These are phyloP conservation scores for Fomitopsis serialis DNA, from an alignment of 768 basidiomycete genomes.

Conservation along the genomic window DNA sequence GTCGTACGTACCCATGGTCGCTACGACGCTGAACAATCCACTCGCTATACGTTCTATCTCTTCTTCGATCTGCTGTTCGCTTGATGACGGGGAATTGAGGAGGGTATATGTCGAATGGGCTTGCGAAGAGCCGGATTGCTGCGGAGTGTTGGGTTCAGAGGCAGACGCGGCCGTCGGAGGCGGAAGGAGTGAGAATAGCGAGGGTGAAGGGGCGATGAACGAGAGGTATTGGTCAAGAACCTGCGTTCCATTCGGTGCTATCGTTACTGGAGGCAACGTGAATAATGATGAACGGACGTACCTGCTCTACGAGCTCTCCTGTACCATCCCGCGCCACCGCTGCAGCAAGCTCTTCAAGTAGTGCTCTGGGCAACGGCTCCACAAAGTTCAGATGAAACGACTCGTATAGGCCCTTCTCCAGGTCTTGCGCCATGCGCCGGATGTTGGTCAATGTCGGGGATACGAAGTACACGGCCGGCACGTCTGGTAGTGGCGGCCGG, in stretches of 20 bases:
- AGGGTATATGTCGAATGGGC: constrained; percentile 70
- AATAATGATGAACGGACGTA: constrained; percentile 21
- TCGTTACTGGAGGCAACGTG: constrained; percentile 10
- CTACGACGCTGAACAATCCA: constrained; percentile 89
- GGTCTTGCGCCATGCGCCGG: constrained; percentile 87
- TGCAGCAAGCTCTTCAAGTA: constrained; percentile 91
- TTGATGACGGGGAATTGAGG: constrained; percentile 86
- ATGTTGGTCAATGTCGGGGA: constrained; percentile 85
- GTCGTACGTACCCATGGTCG: constrained; percentile 65
- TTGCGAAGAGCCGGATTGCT: constrained; percentile 27
- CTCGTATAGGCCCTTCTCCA: constrained; percentile 85
- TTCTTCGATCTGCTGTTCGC: constrained; percentile 86
- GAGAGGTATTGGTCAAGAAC: constrained; percentile 96
- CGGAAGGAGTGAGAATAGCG: constrained; percentile 86
- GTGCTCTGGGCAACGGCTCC: constrained; percentile 79
- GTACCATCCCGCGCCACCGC: constrained; percentile 82
- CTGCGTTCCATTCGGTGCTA: constrained; percentile 30
- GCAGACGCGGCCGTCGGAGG: constrained; percentile 37
- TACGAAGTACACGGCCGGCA: constrained; percentile 96
- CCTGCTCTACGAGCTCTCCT: constrained; percentile 77
- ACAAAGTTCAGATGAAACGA: constrained; percentile 94
- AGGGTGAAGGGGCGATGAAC: constrained; percentile 89
- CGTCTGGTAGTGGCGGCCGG: constrained; percentile 87
- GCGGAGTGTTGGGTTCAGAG: constrained; percentile 27
- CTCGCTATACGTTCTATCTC: constrained; percentile 89